Evolutionary conservation across 2,329 filamentous ascomycete genomes (phyloP).

Genomic region (Cladosporium sp.): DNA sequence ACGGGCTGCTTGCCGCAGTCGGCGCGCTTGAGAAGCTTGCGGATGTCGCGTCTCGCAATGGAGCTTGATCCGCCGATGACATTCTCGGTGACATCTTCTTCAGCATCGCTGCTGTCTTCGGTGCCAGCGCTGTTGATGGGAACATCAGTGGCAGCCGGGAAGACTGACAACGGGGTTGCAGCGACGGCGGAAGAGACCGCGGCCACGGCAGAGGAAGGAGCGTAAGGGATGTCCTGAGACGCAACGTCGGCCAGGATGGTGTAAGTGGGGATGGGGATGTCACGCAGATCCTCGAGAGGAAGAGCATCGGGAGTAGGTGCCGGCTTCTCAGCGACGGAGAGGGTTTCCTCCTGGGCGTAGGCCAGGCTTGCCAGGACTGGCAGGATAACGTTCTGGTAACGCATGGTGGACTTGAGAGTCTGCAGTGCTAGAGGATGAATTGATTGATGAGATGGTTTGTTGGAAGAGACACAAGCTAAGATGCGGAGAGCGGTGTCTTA

Average conservation of each 20-base stretch:
- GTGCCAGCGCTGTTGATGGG: background rate
- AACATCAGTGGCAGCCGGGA: background rate
- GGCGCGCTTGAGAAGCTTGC: conserved; percentile 2
- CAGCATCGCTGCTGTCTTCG: background rate
- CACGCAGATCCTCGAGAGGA: conserved; percentile 11
- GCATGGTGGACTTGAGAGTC: background rate
- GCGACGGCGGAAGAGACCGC: background rate
- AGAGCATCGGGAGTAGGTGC: conserved; percentile 13
- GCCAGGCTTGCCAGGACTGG: conserved; percentile 10
- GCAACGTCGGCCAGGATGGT: conserved; percentile 4
- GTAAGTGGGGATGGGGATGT: conserved; percentile 14
- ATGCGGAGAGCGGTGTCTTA: background rate
- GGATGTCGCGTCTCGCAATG: background rate
- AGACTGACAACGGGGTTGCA: background rate
- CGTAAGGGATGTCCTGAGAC: conserved; percentile 3
- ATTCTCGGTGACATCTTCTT: background rate
- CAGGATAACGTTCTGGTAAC: background rate
- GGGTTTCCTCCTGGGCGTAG: conserved; percentile 1
- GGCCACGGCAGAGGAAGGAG: background rate
- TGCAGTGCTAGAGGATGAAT: background rate
- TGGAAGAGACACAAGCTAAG: too few species aligned
- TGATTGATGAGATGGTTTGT: background rate
- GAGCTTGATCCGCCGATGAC: conserved; percentile 1
- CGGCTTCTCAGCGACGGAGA: background rate
- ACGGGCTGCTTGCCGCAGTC: background rate